Base-by-base conservation (phyloP, 306 rosid genomes). In the Ormosia semicastrata region DNA sequence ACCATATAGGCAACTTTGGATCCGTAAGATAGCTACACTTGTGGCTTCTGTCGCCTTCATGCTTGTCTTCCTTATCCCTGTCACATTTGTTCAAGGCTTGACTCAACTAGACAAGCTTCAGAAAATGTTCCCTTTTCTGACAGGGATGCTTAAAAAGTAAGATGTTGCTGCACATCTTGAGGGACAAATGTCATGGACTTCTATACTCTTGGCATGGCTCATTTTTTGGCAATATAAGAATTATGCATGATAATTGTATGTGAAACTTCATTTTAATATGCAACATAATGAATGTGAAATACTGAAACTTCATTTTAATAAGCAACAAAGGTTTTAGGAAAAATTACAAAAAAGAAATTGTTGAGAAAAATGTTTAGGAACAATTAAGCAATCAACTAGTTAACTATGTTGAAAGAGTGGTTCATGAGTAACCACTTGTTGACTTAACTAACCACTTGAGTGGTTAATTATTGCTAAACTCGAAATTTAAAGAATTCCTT, bases 1-100 rank as follows among this genome's bases (percentile, higher is more conserved):
- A 88, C 99, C 97, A 2, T 96, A 89, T 56, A 83, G 87, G 67
- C 98, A 90, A 86, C 90, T 96, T 60, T 96, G 99, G 99, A 72
- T 96, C 83, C 97, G 99, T 67, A 96, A 82, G 85, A 91, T 93
- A 87, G 93, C 89, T 83, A 89, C 90, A 44, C 86, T 87, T 49
- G 75, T 86, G 64, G 92, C 97, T 84, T 59, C 99, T 50, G 32
- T 88, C 68, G 98, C 88, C 84, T 92, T 96, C 82, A 87, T 93
- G 97, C 50, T 96, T 43, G 91, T 85, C 75, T 96, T 96, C 88
- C 90, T 96, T 82, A 8, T 91, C 84, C 99, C 99, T 2, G 97
- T 93, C 57, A 86, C 97, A 30, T 65, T 96, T 7, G 98, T 92
- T 37, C 99, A 96, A 88, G 90, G 99, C 85, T 72, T 96, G 92